Percentiles rank a stretch among this genome's conserved stretches.
Evolutionary conservation across 257 asterid genomes (phyloP).

Genomic region (Solanum appendiculatum): DNA sequence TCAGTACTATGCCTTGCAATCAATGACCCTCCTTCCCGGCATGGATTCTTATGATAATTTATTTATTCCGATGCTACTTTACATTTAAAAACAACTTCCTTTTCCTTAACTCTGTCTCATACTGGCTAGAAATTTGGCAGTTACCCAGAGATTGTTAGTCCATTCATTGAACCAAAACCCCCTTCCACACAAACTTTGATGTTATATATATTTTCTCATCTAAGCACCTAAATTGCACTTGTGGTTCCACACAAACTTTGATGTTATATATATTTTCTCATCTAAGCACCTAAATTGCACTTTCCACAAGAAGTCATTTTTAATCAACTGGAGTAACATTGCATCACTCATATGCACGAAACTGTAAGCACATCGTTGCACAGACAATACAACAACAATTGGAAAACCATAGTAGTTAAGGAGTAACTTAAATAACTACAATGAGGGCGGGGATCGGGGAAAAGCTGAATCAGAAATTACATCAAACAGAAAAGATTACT

Average conservation of each 20-base stretch:
- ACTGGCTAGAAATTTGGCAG: neutral
- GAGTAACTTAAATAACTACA: neutral
- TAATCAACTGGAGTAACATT: neutral
- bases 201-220: neutral
- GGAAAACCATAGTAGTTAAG: neutral
- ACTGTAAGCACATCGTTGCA: neutral
- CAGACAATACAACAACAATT: neutral
- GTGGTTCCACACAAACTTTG: too few species aligned
- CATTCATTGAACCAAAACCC: neutral
- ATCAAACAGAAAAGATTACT: neutral
- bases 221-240: neutral
- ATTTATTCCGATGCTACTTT: neutral
- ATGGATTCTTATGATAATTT: neutral
- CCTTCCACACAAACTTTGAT: neutral
- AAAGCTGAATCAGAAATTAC: neutral
- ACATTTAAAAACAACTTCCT: neutral
- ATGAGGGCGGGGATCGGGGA: neutral
- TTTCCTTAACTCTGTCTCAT: neutral
- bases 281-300: neutral
- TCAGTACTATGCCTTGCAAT: neutral
- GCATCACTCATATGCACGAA: neutral
- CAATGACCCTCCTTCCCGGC: neutral
- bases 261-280: neutral
- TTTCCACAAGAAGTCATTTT: neutral
- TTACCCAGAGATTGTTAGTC: neutral